phyloP scores from a whole-genome alignment of 2,329 filamentous ascomycete genomes.

The Diaporthe vexans region DNA sequence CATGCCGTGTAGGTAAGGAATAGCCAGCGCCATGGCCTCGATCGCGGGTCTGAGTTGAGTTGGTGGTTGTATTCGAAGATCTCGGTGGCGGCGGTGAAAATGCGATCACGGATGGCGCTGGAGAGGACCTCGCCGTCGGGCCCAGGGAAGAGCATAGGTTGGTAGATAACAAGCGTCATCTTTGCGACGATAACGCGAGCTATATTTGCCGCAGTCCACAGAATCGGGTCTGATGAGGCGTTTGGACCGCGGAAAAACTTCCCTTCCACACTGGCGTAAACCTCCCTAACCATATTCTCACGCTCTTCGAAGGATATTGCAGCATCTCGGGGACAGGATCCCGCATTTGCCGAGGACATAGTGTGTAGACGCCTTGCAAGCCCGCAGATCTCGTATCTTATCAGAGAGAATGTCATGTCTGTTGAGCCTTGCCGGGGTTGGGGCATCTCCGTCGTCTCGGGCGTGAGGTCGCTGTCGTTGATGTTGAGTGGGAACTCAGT shows the following conservation, averaged over 20 bases:
- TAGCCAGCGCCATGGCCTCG: slow-evolving; percentile 69
- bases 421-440: slow-evolving; percentile 64
- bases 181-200: slow-evolving; percentile 66
- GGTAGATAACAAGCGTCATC: slow-evolving; percentile 67
- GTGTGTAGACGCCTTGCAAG: slow-evolving; percentile 57
- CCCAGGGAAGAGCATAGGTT: slow-evolving; percentile 62
- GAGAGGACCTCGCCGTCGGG: slow-evolving; percentile 52
- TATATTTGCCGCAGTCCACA: slow-evolving; percentile 65
- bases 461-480: slow-evolving; percentile 66
- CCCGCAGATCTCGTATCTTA: slow-evolving; percentile 59
- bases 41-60: slow-evolving; percentile 64
- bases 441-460: slow-evolving; percentile 63
- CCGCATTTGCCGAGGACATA: slow-evolving; percentile 51
- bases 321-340: slow-evolving; percentile 49
- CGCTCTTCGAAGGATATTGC: slow-evolving; percentile 57
- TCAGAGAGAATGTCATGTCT: slow-evolving; percentile 63
- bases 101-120: slow-evolving; percentile 49
- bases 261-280: slow-evolving; percentile 61
- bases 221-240: slow-evolving; percentile 59
- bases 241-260: slow-evolving; percentile 67
- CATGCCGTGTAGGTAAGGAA: slow-evolving; percentile 73
- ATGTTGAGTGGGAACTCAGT: slow-evolving; percentile 70
- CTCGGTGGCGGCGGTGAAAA: slow-evolving; percentile 66
- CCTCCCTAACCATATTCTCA: slow-evolving; percentile 51
- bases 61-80: slow-evolving; percentile 69